Evolutionary conservation across 495 filamentous ascomycete species (phyloP), one percentile per base, ranked within the genome.

Genomic region (Melanomma pulvis-pyrius): DNA sequence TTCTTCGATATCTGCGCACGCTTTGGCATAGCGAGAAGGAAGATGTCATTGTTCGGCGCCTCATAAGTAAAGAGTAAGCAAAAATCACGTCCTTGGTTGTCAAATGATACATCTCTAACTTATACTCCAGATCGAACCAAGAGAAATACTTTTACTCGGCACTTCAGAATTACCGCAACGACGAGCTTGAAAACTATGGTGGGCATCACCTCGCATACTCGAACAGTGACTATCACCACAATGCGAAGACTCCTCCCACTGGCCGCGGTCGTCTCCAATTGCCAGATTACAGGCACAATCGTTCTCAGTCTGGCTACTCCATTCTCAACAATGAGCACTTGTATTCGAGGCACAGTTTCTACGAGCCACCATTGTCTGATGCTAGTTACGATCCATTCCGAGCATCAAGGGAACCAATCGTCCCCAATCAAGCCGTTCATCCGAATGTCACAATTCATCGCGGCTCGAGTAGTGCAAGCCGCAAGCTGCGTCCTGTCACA

Each of bases 111-210:
- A 19, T n/a, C 0, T 3, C 17, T 44, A 44, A 15, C n/a, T 17
- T 44, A 6, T 15, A n/a, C 28, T 15, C 28, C 60, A 96, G 91
- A 66, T 80, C 82, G 1, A 97, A 93, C 62, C 89, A 96, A 34
- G 91, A 97, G 71, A 93, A 96, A 67, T 80, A 92, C 72, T 96
- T 98, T 69, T 98, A 98, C 79, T 88, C 84, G 73, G 83, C 93
- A 0, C 84, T 98, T 24, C 77, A 88, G 63, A 88, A 86, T 68
- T 93, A 96, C 74, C 82, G 89, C 22, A 87, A 97, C 55, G 87
- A 90, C 36, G 86, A 92, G 58, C 72, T 96, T 13, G 92, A 97
- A 72, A 90, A 96, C 67, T 97, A 92, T 71, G 83, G 84, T 68
- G 83, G 25, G 5, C 7, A 86, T 57, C 83, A 88, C 2, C 79